Percentiles rank a stretch among this genome's conserved stretches.
phyloP scores from a whole-genome alignment of 345 rosid genomes.

The Raphanus sativus region DNA sequence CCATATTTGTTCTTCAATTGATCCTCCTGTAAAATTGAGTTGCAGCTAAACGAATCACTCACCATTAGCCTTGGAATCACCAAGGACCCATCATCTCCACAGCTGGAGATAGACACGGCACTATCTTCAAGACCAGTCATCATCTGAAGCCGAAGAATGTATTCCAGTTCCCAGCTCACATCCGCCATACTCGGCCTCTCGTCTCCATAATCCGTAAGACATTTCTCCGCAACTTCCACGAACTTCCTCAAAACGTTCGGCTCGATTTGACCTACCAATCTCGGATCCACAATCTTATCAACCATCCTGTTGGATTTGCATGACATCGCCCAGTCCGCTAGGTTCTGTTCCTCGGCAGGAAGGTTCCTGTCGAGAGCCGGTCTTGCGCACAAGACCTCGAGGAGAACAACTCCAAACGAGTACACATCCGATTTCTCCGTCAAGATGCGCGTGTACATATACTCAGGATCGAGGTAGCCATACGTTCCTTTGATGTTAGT shows the following conservation, averaged over 20 bases:
- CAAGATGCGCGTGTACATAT: not conserved
- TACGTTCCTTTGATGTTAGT: conserved; percentile 28
- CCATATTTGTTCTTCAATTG: not conserved
- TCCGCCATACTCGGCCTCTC: conserved; percentile 65
- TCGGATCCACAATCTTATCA: conserved; percentile 23
- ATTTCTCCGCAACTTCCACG: conserved; percentile 50
- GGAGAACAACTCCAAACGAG: conserved; percentile 36
- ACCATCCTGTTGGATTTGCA: not conserved
- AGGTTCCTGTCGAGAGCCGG: conserved; percentile 1
- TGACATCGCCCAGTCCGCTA: conserved; percentile 29
- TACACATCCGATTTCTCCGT: conserved; percentile 36
- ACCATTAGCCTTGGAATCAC: conserved; percentile 20
- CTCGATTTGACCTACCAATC: conserved; percentile 21
- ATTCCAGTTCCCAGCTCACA: conserved; percentile 47
- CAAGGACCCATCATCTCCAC: not conserved
- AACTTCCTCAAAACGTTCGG: conserved; percentile 40
- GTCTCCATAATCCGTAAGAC: conserved; percentile 46
- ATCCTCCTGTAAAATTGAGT: not conserved
- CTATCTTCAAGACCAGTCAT: conserved; percentile 20
- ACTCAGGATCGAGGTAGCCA: conserved; percentile 39
- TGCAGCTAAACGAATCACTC: not conserved
- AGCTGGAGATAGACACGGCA: not conserved
- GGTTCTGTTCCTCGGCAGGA: conserved; percentile 10
- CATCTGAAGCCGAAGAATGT: conserved; percentile 25
- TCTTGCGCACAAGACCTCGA: conserved; percentile 35